Percentiles rank a stretch among this genome's conserved stretches.
phyloP scores from a whole-genome alignment of 2,329 filamentous ascomycete species.

The Blastomyces percursus region DNA sequence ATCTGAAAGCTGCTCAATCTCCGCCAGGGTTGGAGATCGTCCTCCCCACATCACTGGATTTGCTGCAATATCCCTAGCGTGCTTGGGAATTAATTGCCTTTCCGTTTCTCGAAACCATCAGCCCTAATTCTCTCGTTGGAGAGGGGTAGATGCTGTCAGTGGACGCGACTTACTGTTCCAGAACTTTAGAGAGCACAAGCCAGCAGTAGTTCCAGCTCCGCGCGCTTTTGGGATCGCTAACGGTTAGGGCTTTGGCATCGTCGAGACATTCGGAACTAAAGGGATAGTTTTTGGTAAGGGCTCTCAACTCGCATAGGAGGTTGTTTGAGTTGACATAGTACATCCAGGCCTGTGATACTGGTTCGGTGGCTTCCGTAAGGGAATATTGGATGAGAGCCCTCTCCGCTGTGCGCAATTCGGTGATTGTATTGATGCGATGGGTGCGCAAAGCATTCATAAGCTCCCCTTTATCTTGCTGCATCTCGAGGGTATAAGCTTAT shows the following conservation, averaged over 20 bases:
- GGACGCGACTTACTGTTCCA: constrained; percentile 44
- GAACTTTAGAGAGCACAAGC: constrained; percentile 57
- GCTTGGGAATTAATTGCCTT: constrained; percentile 50
- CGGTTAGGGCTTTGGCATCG: constrained; percentile 55
- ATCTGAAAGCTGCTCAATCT: constrained; percentile 48
- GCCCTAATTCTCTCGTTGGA: not conserved
- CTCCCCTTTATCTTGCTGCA: constrained; percentile 40
- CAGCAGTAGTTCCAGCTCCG: constrained; percentile 68
- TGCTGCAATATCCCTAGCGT: constrained; percentile 50
- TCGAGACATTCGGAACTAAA: constrained; percentile 54
- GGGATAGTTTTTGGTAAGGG: constrained; percentile 56
- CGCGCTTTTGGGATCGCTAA: constrained; percentile 52
- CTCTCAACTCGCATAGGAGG: constrained; percentile 57
- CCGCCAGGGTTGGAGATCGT: constrained; percentile 43
- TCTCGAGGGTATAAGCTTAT: constrained; percentile 1
- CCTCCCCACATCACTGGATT: constrained; percentile 61
- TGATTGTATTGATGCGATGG: constrained; percentile 62
- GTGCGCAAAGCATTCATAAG: constrained; percentile 54
- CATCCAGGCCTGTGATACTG: constrained; percentile 61
- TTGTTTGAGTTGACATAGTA: constrained; percentile 62
- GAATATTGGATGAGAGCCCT: constrained; percentile 50
- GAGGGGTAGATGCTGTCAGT: not conserved
- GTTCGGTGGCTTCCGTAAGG: constrained; percentile 48
- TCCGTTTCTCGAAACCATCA: constrained; percentile 7
- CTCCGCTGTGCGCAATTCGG: constrained; percentile 61